phyloP scores from a whole-genome alignment of 169 alveolate species.

The Plasmodium coatneyi region DNA sequence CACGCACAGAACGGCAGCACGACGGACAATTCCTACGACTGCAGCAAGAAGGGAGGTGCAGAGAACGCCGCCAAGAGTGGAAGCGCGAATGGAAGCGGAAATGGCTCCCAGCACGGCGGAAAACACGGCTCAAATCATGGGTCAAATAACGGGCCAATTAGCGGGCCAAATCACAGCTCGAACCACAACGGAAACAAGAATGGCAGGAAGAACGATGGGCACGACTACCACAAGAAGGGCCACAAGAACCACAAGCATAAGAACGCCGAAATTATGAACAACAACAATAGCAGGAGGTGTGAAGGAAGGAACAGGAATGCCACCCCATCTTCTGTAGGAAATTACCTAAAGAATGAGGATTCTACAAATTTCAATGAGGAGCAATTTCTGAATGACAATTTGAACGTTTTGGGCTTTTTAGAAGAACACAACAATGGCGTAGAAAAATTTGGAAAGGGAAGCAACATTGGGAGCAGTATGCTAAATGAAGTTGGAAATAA shows the following conservation, averaged over 20 bases:
- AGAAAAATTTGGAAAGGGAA: constrained; percentile 31
- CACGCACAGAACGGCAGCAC: constrained; percentile 22
- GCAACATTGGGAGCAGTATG: background rate
- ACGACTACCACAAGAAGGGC: constrained; percentile 1
- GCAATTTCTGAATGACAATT: constrained; percentile 45
- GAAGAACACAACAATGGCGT: constrained; percentile 17
- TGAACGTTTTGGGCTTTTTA: constrained; percentile 33
- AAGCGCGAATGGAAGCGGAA: background rate
- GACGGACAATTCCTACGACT: constrained; percentile 15
- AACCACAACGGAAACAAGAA: background rate
- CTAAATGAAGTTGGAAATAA: background rate
- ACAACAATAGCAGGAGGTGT: background rate
- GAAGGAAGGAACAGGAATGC: background rate
- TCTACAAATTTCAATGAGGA: constrained; percentile 34
- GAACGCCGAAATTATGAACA: background rate
- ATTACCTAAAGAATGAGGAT: constrained; percentile 24
- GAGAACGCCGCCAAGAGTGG: background rate
- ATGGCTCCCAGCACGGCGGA: background rate
- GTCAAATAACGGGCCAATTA: no score
- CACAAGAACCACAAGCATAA: background rate
- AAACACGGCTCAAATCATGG: background rate
- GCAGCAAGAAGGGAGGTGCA: background rate
- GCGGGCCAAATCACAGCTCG: background rate
- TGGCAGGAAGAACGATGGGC: constrained; percentile 4
- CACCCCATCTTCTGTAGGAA: constrained; percentile 5